Evolutionary conservation across 768 basidiomycete genomes (phyloP), one percentile per base, ranked within the genome.

Genomic region (Mrakia blollopis): DNA sequence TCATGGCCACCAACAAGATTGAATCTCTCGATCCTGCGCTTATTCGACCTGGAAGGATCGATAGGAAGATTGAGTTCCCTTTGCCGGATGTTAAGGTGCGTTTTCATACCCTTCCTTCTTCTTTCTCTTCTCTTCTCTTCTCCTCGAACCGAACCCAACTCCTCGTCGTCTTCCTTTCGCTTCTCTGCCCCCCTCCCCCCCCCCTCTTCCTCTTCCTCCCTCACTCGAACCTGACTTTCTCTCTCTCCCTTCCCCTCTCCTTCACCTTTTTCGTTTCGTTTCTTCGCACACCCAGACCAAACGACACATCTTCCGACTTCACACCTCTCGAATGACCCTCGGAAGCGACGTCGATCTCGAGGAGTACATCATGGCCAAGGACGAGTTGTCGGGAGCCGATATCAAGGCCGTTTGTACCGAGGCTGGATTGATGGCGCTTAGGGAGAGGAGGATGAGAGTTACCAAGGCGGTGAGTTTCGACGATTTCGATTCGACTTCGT

Each of bases 391-490:
- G 18, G 97, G 97, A 65, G 97, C 97, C 2, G 97, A 99, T 81
- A 98, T 99, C 87, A 98, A 98, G 85, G 97, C 96, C 1, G 93
- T 98, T 7, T 98, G 95, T 80, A 98, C 97, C 9, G 97, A 99
- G 83, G 96, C 97, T n/a, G 97, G 97, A 80, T 84, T 99, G 72
- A 87, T 98, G 47, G 97, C 97, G 7, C 86, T 99, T 78, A 88
- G 97, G 79, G 97, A 99, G 83, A 87, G 97, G 74, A 87, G 97
- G 78, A 98, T 95, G 94, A 87, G 92, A 82, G 77, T 78, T 30
- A 78, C 77, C 3, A 78, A 75, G 61, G 77, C 72, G 21, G 76
- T 77, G 23, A 47, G 76, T 77, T 35, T 30, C 6, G 4, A 18
- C 28, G 18, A 23, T 81, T n/a, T 14, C 8, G 11, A 4, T 16